These are phyloP conservation scores for Aschersonia sp. DNA, from an alignment of 2,329 filamentous ascomycete species.

Conservation along the genomic window DNA sequence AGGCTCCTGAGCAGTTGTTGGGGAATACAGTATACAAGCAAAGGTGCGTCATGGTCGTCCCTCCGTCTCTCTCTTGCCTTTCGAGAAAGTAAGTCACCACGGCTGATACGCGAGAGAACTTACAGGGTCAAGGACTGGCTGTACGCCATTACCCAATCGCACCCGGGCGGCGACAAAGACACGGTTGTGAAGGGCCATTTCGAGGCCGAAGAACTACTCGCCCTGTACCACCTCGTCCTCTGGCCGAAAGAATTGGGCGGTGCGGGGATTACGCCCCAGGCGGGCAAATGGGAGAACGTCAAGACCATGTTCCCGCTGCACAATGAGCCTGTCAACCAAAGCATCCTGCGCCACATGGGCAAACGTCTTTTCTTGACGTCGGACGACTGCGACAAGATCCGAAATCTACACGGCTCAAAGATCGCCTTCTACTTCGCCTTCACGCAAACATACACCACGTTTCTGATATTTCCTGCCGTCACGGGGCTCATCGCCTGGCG, in stretches of 20 bases:
- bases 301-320: constrained; percentile 49
- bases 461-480: constrained; percentile 53
- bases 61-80: too few relatives aligned
- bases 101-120: too few relatives aligned
- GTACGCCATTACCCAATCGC: constrained; percentile 49
- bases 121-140: constrained; percentile 58
- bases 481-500: constrained; percentile 57
- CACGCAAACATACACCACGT: constrained; percentile 60
- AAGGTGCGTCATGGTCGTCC: constrained; percentile 25
- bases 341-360: constrained; percentile 42
- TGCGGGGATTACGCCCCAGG: constrained; percentile 44
- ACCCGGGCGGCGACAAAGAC: constrained; percentile 41
- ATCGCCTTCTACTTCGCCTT: constrained; percentile 71
- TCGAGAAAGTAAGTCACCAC: too few relatives aligned
- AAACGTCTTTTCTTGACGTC: constrained; percentile 33
- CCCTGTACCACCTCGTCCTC: constrained; percentile 53
- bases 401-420: constrained; percentile 49
- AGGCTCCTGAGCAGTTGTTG: constrained; percentile 47
- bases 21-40: constrained; percentile 54
- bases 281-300: constrained; percentile 45
- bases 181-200: constrained; percentile 32
- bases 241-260: constrained; percentile 44
- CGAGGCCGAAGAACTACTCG: constrained; percentile 56
- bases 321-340: constrained; percentile 39
- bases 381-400: constrained; percentile 42